Evolutionary conservation across 2,329 filamentous ascomycete genomes (phyloP), one percentile per base, ranked within the genome.

Genomic region (Aspergillus neoniger): DNA sequence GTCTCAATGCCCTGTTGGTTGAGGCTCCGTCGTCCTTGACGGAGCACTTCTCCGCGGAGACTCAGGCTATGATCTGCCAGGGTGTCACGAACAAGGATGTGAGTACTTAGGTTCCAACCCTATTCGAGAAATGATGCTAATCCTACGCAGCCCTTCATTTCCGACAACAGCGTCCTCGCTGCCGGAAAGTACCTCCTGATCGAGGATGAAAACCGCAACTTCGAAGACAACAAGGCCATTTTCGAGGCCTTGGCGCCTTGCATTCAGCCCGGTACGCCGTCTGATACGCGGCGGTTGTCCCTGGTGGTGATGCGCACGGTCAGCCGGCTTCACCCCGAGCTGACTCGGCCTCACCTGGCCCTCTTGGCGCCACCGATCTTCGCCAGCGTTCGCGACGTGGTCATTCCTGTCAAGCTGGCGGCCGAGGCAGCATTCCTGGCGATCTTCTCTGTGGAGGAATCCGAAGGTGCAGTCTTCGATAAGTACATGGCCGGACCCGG

Each of bases 381-480:
- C 75, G 88, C 91, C 44, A 90, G 91, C 56, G 95, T 99, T 28
- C 88, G 96, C 60, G 95, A 99, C 75, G 83, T 88, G 9, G 88
- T 98, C 5, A 98, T 99, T 64, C 96, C 96, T 0, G 89, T 99
- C 72, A 99, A 99, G 78, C 83, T 99, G 28, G 90, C 94, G 0
- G 94, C 95, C 1, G 95, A 99, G 79, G 94, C 93, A 12, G 92
- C 94, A 0, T 98, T 99, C 77, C 85, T 99, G 58, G 87, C 92
- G 53, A 83, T 98, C 4, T 98, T 99, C 80, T 88, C 86, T 47
- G 93, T 98, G 1, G 91, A 93, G 1, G 91, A 96, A 48, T 89
- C 93, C 64, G 95, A 97, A 72, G 84, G 83, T 61, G 88, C 86
- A 64, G 87, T 97, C 19, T 98, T 97, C 74, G 93, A 97, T 69